Evolutionary conservation across 2,329 filamentous ascomycete genomes (phyloP).

Genomic region (Aspergillus japonicus): DNA sequence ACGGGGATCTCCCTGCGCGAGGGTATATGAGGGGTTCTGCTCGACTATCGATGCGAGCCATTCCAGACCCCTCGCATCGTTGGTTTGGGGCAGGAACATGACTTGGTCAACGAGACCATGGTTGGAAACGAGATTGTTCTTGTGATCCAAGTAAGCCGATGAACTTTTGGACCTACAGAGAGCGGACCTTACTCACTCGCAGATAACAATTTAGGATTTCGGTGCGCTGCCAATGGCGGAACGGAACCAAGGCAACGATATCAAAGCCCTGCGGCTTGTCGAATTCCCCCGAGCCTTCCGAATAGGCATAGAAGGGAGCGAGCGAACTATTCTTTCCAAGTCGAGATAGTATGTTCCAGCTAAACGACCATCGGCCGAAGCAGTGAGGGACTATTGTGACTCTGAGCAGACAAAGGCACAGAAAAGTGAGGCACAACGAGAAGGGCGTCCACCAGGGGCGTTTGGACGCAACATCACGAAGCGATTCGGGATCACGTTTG

Average conservation of each 20-base stretch:
- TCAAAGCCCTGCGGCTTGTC: slow-evolving; percentile 37
- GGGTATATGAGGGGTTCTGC: slow-evolving; percentile 30
- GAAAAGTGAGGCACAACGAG: background rate
- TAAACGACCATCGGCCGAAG: slow-evolving; percentile 15
- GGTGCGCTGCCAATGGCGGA: slow-evolving; percentile 33
- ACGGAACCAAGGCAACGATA: slow-evolving; percentile 43
- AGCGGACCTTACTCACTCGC: slow-evolving; percentile 24
- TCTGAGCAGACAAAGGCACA: background rate
- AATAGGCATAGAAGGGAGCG: slow-evolving; percentile 33
- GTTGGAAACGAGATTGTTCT: slow-evolving; percentile 41
- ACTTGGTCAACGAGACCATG: slow-evolving; percentile 46
- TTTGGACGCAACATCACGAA: background rate
- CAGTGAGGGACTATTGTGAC: slow-evolving; percentile 12
- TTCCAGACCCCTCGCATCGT: slow-evolving; percentile 34
- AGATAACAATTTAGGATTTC: slow-evolving; percentile 45
- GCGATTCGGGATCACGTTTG: slow-evolving; percentile 24
- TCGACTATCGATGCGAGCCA: slow-evolving; percentile 37
- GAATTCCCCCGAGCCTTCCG: slow-evolving; percentile 25
- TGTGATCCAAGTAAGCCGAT: slow-evolving; percentile 1
- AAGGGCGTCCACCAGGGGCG: background rate
- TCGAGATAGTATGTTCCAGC: slow-evolving; percentile 18
- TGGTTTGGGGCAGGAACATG: slow-evolving; percentile 43
- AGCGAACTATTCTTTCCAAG: slow-evolving; percentile 22
- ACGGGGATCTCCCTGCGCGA: slow-evolving; percentile 11
- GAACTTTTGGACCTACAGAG: background rate